phyloP scores from a whole-genome alignment of 305 asterid species.

The Fraxinus floribunda region DNA sequence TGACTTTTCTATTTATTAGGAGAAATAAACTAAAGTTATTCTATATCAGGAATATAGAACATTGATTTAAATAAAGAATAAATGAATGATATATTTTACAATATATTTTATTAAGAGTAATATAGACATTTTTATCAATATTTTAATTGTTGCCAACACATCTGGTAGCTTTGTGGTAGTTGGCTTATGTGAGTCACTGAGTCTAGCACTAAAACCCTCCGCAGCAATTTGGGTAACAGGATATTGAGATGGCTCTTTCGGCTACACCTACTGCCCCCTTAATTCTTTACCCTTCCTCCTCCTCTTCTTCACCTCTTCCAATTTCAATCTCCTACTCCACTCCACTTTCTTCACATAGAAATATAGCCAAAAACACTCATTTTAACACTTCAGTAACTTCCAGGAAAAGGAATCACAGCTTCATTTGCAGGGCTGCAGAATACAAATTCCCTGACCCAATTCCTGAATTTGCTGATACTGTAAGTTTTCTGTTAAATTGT shows the following conservation, averaged over 20 bases:
- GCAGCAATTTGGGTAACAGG: slow-evolving; percentile 4
- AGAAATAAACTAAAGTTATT: too few relatives aligned
- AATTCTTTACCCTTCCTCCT: slow-evolving; percentile 20
- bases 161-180: too few relatives aligned
- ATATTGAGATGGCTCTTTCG: slow-evolving; percentile 46
- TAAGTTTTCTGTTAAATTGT: slow-evolving; percentile 25
- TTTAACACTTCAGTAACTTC: slow-evolving; percentile 13
- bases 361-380: slow-evolving; percentile 1
- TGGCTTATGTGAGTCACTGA: too few relatives aligned
- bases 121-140: too few relatives aligned
- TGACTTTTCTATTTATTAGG: too few relatives aligned
- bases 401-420: slow-evolving; percentile 27
- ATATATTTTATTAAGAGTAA: too few relatives aligned
- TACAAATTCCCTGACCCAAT: slow-evolving; percentile 94
- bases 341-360: slow-evolving; percentile 19
- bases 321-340: slow-evolving; percentile 24
- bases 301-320: neutral
- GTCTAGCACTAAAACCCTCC: neutral
- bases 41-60: too few relatives aligned
- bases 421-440: slow-evolving; percentile 76
- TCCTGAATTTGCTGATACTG: slow-evolving; percentile 92
- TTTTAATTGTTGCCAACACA: too few relatives aligned
- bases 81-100: too few relatives aligned
- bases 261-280: slow-evolving; percentile 32
- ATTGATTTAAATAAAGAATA: too few relatives aligned